Conservation (phyloP, 495 filamentous ascomycete species). For the Neurospora discreta region DNA sequence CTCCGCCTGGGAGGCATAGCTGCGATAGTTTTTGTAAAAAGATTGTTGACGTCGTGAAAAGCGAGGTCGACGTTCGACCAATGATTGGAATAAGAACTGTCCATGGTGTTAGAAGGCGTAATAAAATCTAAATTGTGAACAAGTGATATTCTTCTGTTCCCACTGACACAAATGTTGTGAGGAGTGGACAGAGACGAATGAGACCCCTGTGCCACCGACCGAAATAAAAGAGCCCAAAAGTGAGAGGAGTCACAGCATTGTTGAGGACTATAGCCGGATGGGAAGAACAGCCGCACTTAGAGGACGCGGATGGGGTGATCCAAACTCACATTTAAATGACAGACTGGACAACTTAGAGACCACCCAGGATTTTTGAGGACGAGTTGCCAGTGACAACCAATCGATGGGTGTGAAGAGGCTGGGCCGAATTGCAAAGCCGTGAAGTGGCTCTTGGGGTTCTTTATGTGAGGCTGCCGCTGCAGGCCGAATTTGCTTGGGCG, state of each 20-base stretch:
- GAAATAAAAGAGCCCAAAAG: background rate
- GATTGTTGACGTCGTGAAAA: background rate
- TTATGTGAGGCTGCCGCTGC: background rate
- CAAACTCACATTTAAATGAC: background rate
- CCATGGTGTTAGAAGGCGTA: background rate
- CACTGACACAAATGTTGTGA: background rate
- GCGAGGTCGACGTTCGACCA: background rate
- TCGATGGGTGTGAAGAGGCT: background rate
- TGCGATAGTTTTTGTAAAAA: background rate
- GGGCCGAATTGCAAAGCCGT: background rate
- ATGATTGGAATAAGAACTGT: background rate
- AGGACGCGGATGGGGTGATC: background rate
- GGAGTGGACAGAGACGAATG: background rate
- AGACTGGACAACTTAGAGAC: background rate
- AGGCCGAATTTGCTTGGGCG: background rate
- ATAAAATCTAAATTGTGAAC: background rate
- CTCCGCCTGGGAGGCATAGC: conserved; percentile 14
- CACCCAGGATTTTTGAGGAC: background rate
- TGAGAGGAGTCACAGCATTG: background rate
- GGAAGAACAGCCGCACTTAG: background rate
- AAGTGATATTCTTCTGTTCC: background rate
- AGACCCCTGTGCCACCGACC: background rate
- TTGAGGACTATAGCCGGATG: background rate
- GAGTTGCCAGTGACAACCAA: background rate
- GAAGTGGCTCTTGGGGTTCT: background rate